These are phyloP conservation scores for Huntiella decipiens DNA, from an alignment of 2,329 filamentous ascomycete species.

Conservation along the genomic window DNA sequence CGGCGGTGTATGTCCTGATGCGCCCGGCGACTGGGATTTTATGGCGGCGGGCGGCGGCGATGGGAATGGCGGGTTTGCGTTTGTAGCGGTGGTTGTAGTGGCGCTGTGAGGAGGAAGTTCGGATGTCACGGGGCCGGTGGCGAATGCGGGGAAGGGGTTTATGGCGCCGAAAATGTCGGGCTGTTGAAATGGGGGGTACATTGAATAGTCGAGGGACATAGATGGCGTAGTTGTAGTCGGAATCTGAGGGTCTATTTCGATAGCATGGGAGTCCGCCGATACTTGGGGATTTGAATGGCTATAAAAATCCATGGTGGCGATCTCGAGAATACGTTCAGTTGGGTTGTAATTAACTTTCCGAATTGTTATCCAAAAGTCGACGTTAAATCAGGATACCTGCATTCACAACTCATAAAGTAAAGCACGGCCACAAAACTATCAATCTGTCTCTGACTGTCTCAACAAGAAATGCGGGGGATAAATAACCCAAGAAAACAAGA, in stretches of 20 bases:
- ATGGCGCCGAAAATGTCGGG: background rate
- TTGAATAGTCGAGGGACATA: conserved; percentile 2
- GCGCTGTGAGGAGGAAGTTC: background rate
- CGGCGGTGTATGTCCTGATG: conserved; percentile 2
- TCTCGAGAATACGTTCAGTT: conserved; percentile 8
- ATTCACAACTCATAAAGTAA: background rate
- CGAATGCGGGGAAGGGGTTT: background rate
- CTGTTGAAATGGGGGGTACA: conserved; percentile 7
- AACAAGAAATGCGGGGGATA: background rate
- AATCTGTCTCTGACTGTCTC: background rate
- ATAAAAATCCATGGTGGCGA: conserved; percentile 9
- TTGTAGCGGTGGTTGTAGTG: background rate
- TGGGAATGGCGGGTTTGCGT: background rate
- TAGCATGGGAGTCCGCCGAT: background rate
- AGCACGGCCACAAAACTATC: background rate
- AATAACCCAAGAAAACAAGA: background rate
- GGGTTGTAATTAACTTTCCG: too few relatives aligned
- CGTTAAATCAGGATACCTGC: too few relatives aligned
- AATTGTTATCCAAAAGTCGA: too few relatives aligned
- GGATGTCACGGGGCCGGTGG: background rate
- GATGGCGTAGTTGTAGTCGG: background rate
- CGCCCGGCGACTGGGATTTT: background rate
- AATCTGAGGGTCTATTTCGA: too few relatives aligned
- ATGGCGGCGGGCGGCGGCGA: background rate
- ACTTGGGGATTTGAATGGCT: background rate